Evolutionary conservation across 208 protist genomes (phyloP).

Genomic region (Trypanosoma caninum): DNA sequence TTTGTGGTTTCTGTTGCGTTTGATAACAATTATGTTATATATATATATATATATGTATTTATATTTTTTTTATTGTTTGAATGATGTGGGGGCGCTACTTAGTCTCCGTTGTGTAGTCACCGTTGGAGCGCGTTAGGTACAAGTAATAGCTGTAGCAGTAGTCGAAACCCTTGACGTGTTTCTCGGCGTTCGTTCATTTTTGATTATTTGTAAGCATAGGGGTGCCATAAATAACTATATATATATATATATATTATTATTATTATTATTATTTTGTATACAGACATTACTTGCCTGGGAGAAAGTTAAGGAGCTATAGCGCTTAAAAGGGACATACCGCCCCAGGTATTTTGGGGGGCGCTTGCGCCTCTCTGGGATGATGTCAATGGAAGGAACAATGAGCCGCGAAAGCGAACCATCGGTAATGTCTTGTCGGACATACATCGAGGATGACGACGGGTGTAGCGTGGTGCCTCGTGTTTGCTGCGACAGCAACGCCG

Average conservation of each 20-base stretch:
- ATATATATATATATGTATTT: neutral
- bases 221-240: too few relatives aligned
- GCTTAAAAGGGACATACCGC: neutral
- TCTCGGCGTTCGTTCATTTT: neutral
- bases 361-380: slow-evolving; percentile 6
- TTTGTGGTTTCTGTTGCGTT: too few relatives aligned
- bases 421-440: neutral
- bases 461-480: slow-evolving; percentile 6
- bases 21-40: too few relatives aligned
- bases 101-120: slow-evolving; percentile 1
- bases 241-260: too few relatives aligned
- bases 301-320: neutral
- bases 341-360: neutral
- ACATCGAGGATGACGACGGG: slow-evolving; percentile 3
- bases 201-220: neutral
- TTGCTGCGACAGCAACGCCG: neutral
- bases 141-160: slow-evolving; percentile 24
- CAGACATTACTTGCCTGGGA: too few relatives aligned
- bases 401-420: neutral
- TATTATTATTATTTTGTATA: too few relatives aligned
- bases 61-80: slow-evolving; percentile 4
- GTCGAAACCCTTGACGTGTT: slow-evolving; percentile 3
- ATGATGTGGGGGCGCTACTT: neutral
- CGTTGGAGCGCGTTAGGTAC: slow-evolving; percentile 8
- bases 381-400: slow-evolving; percentile 4